A percentile compares a stretch with the other conserved stretches of the same genome.
These are phyloP conservation scores for Globisporangium abappressorium DNA, from an alignment of 352 stramenopile genomes.

Conservation along the genomic window DNA sequence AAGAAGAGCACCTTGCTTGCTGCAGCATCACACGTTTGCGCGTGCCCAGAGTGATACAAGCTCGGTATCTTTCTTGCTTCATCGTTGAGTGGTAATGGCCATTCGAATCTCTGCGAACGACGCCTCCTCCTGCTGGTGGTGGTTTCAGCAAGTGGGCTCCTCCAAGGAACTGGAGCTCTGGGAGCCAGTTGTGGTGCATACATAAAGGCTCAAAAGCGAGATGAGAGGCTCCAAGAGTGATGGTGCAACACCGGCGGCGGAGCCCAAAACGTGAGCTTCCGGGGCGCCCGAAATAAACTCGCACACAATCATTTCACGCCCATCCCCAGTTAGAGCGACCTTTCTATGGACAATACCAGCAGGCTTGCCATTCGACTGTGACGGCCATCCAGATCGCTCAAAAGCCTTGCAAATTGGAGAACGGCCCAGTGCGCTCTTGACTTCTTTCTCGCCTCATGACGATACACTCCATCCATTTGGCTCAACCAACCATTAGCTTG, in stretches of 20 bases:
- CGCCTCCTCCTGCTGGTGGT: too few relatives aligned
- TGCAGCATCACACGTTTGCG: background rate
- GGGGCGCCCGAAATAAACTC: conserved; percentile 15
- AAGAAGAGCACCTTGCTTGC: background rate
- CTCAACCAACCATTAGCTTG: too few relatives aligned
- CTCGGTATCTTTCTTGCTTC: conserved; percentile 3
- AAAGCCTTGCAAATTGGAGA: background rate
- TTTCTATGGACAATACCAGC: conserved; percentile 4
- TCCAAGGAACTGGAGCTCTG: background rate
- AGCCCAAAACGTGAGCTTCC: conserved; percentile 8
- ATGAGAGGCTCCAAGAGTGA: conserved; percentile 6
- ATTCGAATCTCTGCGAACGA: background rate
- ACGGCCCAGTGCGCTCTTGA: background rate
- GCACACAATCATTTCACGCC: background rate
- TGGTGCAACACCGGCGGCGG: background rate
- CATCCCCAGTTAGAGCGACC: background rate
- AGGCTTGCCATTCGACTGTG: conserved; percentile 2
- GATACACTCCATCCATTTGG: background rate
- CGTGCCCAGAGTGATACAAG: background rate
- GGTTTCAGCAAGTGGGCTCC: conserved; percentile 2
- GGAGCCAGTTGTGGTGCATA: background rate
- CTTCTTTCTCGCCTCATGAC: background rate
- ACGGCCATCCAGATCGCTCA: background rate
- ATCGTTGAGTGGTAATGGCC: background rate
- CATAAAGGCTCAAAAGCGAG: background rate